These are phyloP conservation scores for Sporothrix sp. DNA, from an alignment of 2,329 filamentous ascomycete species.

Conservation along the genomic window DNA sequence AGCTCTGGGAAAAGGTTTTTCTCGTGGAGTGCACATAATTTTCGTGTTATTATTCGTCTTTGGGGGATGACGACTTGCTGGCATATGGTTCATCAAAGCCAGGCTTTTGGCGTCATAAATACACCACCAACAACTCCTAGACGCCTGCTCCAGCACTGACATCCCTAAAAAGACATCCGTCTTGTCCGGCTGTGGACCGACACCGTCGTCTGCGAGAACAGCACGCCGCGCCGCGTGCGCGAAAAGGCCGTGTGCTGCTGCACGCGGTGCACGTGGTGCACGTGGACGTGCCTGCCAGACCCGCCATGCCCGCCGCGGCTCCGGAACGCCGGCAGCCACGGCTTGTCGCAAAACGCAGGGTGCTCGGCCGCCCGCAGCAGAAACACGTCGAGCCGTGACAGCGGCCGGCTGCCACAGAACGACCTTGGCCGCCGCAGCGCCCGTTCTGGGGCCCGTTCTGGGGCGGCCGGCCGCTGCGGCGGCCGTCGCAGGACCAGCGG, in stretches of 20 bases:
- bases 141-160: too few species aligned
- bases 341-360: neutral
- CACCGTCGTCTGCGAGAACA: neutral
- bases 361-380: neutral
- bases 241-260: neutral
- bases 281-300: neutral
- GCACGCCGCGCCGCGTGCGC: neutral
- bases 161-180: neutral
- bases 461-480: neutral
- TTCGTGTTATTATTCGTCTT: too few species aligned
- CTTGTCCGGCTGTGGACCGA: neutral
- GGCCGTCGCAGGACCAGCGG: neutral
- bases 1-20: too few species aligned
- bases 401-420: neutral
- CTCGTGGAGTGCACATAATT: too few species aligned
- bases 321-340: neutral
- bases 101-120: too few species aligned
- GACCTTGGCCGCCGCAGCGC: neutral
- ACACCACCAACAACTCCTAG: too few species aligned
- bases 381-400: slow-evolving; percentile 6
- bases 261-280: neutral
- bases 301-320: neutral
- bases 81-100: too few species aligned
- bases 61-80: too few species aligned
- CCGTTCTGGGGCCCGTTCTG: neutral